phyloP scores from a whole-genome alignment of 495 filamentous ascomycete genomes.

The Penicillium lividum region DNA sequence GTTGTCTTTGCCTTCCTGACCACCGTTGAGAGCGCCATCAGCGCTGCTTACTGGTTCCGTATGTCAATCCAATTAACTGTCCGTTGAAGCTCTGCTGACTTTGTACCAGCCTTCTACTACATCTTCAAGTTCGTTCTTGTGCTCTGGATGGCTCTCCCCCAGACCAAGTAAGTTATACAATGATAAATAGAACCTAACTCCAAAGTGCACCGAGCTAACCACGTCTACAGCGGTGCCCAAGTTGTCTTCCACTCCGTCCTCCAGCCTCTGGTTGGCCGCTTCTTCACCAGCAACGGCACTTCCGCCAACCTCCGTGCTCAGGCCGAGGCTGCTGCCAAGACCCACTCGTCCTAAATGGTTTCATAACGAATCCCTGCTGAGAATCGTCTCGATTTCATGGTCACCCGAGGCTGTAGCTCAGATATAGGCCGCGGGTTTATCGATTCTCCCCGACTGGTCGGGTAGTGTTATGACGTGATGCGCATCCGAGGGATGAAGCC shows the following conservation, averaged over 20 bases:
- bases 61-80: conserved; percentile 30
- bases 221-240: conserved; percentile 75
- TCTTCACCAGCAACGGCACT: conserved; percentile 78
- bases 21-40: conserved; percentile 89
- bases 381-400: conserved; percentile 24
- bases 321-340: conserved; percentile 71
- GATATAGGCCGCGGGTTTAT: conserved; percentile 16
- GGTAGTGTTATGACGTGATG: conserved; percentile 11
- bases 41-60: conserved; percentile 98
- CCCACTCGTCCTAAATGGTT: conserved; percentile 36
- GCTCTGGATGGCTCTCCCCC: conserved; percentile 95
- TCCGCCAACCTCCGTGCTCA: conserved; percentile 88
- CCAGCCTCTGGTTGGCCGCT: conserved; percentile 84
- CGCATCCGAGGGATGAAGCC: conserved; percentile 9
- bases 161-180: conserved; percentile 70
- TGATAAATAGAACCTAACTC: not conserved
- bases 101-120: conserved; percentile 83
- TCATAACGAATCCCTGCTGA: conserved; percentile 6
- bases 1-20: conserved; percentile 93
- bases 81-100: conserved; percentile 7
- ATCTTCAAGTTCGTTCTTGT: conserved; percentile 98
- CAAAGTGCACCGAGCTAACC: conserved; percentile 22
- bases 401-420: conserved; percentile 12
- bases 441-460: conserved; percentile 18
- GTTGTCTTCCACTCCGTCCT: conserved; percentile 95